Conservation (phyloP, 331 rosid species). For the Pyracantha coccinea region DNA sequence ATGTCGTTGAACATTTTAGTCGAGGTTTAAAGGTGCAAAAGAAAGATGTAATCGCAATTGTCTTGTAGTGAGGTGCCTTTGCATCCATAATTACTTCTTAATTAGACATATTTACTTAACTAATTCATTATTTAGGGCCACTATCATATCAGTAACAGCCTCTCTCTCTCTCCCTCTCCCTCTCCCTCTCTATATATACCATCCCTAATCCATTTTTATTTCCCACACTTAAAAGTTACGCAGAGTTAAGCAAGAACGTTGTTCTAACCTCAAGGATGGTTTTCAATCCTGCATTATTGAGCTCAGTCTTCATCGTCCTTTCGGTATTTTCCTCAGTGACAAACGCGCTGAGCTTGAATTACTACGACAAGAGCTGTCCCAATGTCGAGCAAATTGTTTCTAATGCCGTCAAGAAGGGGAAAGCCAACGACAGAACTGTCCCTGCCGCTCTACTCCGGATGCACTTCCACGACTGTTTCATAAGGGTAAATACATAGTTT, state of each 20-base stretch:
- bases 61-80: slow-evolving; percentile 20
- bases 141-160: slow-evolving; percentile 3
- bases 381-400: slow-evolving; percentile 20
- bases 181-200: slow-evolving; percentile 30
- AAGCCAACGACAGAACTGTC: slow-evolving; percentile 33
- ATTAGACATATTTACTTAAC: slow-evolving; percentile 21
- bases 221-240: slow-evolving; percentile 11
- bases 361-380: slow-evolving; percentile 73
- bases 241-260: background rate
- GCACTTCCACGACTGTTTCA: slow-evolving; percentile 57
- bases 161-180: slow-evolving; percentile 8
- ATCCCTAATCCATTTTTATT: slow-evolving; percentile 9
- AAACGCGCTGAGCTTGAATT: slow-evolving; percentile 56
- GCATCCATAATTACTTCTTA: slow-evolving; percentile 37
- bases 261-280: slow-evolving; percentile 30
- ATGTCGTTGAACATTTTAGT: background rate
- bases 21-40: background rate
- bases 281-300: slow-evolving; percentile 27
- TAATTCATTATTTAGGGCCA: slow-evolving; percentile 29
- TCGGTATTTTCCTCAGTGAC: slow-evolving; percentile 24
- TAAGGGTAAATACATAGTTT: slow-evolving; percentile 23
- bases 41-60: slow-evolving; percentile 8
- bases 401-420: slow-evolving; percentile 31
- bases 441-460: slow-evolving; percentile 47
- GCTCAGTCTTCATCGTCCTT: slow-evolving; percentile 36